Base-by-base conservation (phyloP, 495 filamentous ascomycete species). In the Aspergillus sclerotiicarbonarius region DNA sequence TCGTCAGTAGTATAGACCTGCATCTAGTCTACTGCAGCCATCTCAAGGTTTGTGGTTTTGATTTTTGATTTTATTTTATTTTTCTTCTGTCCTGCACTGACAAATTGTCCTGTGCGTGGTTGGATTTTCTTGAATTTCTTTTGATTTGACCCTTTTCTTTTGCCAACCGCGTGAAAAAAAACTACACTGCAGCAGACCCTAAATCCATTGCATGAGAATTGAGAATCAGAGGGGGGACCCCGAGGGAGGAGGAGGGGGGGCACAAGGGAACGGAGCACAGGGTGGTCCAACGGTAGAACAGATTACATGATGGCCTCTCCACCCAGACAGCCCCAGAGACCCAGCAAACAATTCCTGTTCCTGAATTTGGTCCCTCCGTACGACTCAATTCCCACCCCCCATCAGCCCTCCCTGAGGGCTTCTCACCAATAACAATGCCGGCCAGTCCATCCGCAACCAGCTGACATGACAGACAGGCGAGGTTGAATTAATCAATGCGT, bases 291-390 rank as follows among this genome's bases (percentile, higher is more conserved):
- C 15, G 35, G 33, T 18, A 35, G 46, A 39, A 48, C 46, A 29
- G 54, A 49, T 56, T 37, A 39, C 48, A 37, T 37, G 37, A 45
- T 54, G 39, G 50, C 50, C 54, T 46, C 56, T 55, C 51, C 51
- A 55, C 60, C 60, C 55, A 58, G 46, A 12, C 37, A 41, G 37
- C 59, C 50, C 51, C 55, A 58, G 25, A 41, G 59, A 56, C 53
- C 59, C 53, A 57, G 49, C 48, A 31, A 52, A 47, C 49, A 47
- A 58, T 62, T 56, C 60, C 56, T 58, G 51, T 62, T 51, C 56
- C 57, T 53, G 50, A 47, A 53, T 19, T 54, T 54, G 32, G 45
- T 46, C 35, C 19, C 45, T 46, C 53, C 7, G 25, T 35, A 25
- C 25, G 25, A 25, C 25, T 25, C 25, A 25, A 25, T 41, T 41